Conservation (phyloP, 345 rosid species). For the Raphanus raphanistrum region DNA sequence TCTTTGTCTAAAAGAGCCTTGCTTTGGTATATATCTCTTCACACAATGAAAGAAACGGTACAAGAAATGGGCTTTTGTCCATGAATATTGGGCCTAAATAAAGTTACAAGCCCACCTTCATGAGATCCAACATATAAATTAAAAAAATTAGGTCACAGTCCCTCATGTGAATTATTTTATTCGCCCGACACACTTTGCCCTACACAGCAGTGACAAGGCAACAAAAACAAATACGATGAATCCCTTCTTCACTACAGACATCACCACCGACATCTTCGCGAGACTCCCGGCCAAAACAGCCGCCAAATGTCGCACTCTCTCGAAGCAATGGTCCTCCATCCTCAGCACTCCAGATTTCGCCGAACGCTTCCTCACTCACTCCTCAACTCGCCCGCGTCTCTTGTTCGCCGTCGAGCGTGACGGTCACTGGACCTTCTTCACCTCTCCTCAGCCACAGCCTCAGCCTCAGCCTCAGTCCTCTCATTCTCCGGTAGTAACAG, state of each 20-base stretch:
- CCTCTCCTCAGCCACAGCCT: not conserved
- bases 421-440: not conserved
- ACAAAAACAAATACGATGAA: not conserved
- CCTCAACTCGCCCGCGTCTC: not conserved
- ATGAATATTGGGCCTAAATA: not conserved
- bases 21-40: no score
- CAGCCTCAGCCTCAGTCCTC: not conserved
- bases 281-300: not conserved
- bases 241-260: not conserved
- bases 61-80: no score
- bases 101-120: not conserved
- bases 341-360: not conserved
- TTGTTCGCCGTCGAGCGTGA: not conserved
- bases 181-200: not conserved
- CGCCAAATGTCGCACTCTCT: not conserved
- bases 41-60: no score
- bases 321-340: not conserved
- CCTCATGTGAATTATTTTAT: not conserved
- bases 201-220: not conserved
- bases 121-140: not conserved
- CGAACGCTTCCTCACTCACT: not conserved
- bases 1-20: no score
- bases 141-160: not conserved
- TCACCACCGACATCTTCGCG: not conserved
- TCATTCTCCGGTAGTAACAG: not conserved